Evolutionary conservation across 2,329 filamentous ascomycete species (phyloP).

Genomic region (Alternaria tenuissima): DNA sequence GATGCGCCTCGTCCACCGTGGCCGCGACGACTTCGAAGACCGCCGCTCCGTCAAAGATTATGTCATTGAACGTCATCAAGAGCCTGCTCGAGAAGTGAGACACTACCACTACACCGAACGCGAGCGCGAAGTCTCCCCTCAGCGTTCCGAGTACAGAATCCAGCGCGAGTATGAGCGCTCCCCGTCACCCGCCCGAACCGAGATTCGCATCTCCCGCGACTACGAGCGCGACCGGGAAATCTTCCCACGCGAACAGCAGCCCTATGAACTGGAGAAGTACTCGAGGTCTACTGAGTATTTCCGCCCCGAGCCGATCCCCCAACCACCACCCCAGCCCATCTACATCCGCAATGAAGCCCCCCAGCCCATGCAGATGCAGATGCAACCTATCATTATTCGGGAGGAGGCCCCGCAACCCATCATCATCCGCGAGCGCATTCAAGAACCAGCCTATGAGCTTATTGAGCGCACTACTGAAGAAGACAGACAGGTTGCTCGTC

Average conservation of each 20-base stretch:
- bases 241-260: slow-evolving; percentile 39
- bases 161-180: slow-evolving; percentile 59
- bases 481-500: slow-evolving; percentile 56
- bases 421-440: slow-evolving; percentile 54
- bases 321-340: slow-evolving; percentile 51
- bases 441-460: slow-evolving; percentile 67
- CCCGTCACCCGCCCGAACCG: slow-evolving; percentile 55
- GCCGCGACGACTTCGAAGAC: slow-evolving; percentile 45
- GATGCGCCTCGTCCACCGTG: slow-evolving; percentile 57
- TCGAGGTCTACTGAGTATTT: slow-evolving; percentile 63
- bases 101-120: slow-evolving; percentile 51
- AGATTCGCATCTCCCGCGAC: slow-evolving; percentile 44
- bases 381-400: slow-evolving; percentile 57
- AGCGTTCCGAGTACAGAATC: slow-evolving; percentile 60
- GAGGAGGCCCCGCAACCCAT: slow-evolving; percentile 54
- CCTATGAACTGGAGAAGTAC: slow-evolving; percentile 58
- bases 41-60: slow-evolving; percentile 49
- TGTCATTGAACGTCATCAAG: slow-evolving; percentile 46
- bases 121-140: slow-evolving; percentile 48
- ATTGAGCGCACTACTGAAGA: slow-evolving; percentile 67
- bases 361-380: slow-evolving; percentile 55
- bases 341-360: slow-evolving; percentile 60
- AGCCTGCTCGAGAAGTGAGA: slow-evolving; percentile 43
- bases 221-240: slow-evolving; percentile 44
- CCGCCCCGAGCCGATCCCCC: slow-evolving; percentile 52